These are phyloP conservation scores for Hibiscus mutabilis DNA, from an alignment of 345 rosid species.

Conservation along the genomic window DNA sequence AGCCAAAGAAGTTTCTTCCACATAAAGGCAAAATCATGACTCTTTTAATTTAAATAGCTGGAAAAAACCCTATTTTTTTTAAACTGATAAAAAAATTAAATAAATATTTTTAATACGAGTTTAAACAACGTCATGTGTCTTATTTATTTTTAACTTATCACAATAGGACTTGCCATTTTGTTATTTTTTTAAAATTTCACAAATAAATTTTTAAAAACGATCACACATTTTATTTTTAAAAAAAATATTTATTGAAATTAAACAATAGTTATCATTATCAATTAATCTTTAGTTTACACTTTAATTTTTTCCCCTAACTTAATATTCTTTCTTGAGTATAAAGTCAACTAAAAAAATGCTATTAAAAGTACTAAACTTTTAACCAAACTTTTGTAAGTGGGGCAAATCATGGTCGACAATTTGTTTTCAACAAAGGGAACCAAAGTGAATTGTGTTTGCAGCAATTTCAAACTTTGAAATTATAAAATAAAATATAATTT, in stretches of 20 bases:
- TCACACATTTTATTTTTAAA: too few relatives aligned
- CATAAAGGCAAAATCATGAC: background rate
- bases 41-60: conserved; percentile 5
- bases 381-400: background rate
- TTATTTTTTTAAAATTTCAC: too few relatives aligned
- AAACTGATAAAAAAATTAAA: too few relatives aligned
- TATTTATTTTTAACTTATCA: too few relatives aligned
- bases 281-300: background rate
- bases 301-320: background rate
- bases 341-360: conserved; percentile 10
- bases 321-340: conserved; percentile 11
- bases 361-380: background rate
- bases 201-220: too few relatives aligned
- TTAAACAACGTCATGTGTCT: too few relatives aligned
- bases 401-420: background rate
- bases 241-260: background rate
- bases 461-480: background rate
- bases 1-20: background rate
- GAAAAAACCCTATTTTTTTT: background rate
- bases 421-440: background rate
- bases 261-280: background rate
- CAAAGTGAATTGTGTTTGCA: conserved; percentile 1
- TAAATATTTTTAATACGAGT: too few relatives aligned
- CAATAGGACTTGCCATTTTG: too few relatives aligned
- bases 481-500: background rate